Percentiles rank a stretch among this genome's conserved stretches.
Evolutionary conservation across 441 rosid genomes (phyloP).

Genomic region (Geranium incanum): DNA sequence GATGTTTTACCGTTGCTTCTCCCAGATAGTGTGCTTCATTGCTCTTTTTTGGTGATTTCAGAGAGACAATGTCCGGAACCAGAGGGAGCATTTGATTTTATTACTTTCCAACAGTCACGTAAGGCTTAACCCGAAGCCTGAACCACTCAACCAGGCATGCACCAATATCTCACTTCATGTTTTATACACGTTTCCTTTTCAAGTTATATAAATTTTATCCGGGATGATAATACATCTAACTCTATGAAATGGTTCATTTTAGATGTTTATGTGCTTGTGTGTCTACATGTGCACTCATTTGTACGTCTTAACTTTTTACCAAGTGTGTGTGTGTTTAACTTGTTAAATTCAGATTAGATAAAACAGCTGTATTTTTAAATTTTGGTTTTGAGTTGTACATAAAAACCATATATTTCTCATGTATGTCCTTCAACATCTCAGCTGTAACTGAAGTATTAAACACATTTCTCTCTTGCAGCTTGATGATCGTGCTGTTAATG

Average conservation of each 20-base stretch:
- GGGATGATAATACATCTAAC: not conserved
- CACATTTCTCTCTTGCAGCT: conserved; percentile 43
- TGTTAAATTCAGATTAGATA: not conserved
- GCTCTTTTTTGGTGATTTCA: conserved; percentile 32
- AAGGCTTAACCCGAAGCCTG: conserved; percentile 81
- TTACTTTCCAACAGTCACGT: conserved; percentile 78
- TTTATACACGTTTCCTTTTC: not conserved
- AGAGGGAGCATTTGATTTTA: conserved; percentile 89
- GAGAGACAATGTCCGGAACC: conserved; percentile 93
- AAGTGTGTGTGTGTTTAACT: not conserved
- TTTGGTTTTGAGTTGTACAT: not conserved
- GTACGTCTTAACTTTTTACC: too few relatives aligned
- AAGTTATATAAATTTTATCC: not conserved
- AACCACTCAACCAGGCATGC: conserved; percentile 82
- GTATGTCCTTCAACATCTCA: conserved; percentile 8
- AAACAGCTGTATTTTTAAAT: not conserved
- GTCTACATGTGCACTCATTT: too few relatives aligned
- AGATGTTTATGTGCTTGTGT: too few relatives aligned
- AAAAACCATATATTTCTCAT: not conserved
- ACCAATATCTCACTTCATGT: conserved; percentile 13
- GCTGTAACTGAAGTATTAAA: conserved; percentile 8
- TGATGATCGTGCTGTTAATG: conserved; percentile 92
- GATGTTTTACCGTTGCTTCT: conserved; percentile 5
- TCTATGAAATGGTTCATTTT: not conserved
- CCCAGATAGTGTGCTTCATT: conserved; percentile 13